These are phyloP conservation scores for Gastroboletus turbinatus DNA, from an alignment of 1,284 basidiomycete species.

Conservation along the genomic window DNA sequence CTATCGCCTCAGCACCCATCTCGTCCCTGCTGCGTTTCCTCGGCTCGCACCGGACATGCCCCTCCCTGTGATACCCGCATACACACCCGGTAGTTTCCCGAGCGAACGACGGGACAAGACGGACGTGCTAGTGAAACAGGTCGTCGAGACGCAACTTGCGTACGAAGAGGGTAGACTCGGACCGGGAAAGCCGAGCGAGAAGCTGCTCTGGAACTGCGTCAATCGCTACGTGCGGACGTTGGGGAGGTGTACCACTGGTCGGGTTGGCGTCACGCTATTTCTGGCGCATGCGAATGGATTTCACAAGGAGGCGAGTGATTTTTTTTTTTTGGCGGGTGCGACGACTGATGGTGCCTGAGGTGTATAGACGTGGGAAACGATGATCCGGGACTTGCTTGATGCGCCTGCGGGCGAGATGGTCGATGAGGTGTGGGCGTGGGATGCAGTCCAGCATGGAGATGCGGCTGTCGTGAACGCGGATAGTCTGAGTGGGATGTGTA, in stretches of 20 bases:
- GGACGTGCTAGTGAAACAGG: slow-evolving; percentile 21
- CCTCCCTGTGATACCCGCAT: slow-evolving; percentile 34
- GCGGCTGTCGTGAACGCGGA: slow-evolving; percentile 63
- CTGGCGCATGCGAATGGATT: slow-evolving; percentile 82
- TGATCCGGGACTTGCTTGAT: slow-evolving; percentile 48
- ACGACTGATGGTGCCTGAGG: background rate
- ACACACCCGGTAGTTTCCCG: slow-evolving; percentile 9
- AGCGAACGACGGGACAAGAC: slow-evolving; percentile 34
- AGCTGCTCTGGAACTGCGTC: slow-evolving; percentile 52
- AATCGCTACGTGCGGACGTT: slow-evolving; percentile 51
- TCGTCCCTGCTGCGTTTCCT: slow-evolving; percentile 72
- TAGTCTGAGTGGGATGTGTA: slow-evolving; percentile 54
- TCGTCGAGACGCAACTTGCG: slow-evolving; percentile 21
- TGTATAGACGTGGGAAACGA: slow-evolving; percentile 67
- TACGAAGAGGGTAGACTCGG: slow-evolving; percentile 20
- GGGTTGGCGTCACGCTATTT: slow-evolving; percentile 60
- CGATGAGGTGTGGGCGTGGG: slow-evolving; percentile 81
- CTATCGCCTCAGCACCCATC: slow-evolving; percentile 59
- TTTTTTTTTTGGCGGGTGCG: background rate
- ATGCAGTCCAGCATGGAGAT: slow-evolving; percentile 78
- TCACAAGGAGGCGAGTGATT: slow-evolving; percentile 69
- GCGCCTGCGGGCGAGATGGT: slow-evolving; percentile 39
- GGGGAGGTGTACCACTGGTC: slow-evolving; percentile 7
- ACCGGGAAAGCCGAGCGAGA: slow-evolving; percentile 31
- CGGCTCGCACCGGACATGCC: slow-evolving; percentile 50